These are phyloP conservation scores for Cokeromyces recurvatus DNA, from an alignment of 371 early-diverging fungal genomes.

Conservation along the genomic window DNA sequence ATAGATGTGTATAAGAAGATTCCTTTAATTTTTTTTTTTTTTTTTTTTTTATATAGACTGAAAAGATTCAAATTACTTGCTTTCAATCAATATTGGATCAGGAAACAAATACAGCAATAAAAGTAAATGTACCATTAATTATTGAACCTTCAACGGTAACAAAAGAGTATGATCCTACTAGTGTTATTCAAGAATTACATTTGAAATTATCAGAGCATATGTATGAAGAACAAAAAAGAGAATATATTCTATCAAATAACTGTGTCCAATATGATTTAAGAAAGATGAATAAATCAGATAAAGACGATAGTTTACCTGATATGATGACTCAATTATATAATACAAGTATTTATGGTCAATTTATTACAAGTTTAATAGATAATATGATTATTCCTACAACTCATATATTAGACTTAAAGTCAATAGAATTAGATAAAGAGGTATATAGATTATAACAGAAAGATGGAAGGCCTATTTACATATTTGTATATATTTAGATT, in stretches of 20 bases:
- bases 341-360: slow-evolving; percentile 55
- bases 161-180: too few relatives aligned
- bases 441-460: not conserved
- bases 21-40: too few relatives aligned
- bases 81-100: slow-evolving; percentile 41
- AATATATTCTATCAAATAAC: slow-evolving; percentile 17
- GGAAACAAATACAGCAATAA: slow-evolving; percentile 12
- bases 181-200: slow-evolving; percentile 32
- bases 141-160: slow-evolving; percentile 23
- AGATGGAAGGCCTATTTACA: not conserved
- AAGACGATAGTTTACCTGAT: slow-evolving; percentile 8
- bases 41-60: slow-evolving; percentile 21
- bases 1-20: too few relatives aligned
- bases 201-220: slow-evolving; percentile 40
- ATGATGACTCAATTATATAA: slow-evolving; percentile 49
- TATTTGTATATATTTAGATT: slow-evolving; percentile 1
- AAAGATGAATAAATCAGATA: not conserved
- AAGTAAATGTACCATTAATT: slow-evolving; percentile 35
- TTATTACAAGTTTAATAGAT: slow-evolving; percentile 49
- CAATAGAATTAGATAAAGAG: slow-evolving; percentile 20
- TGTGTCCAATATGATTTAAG: slow-evolving; percentile 7
- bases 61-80: slow-evolving; percentile 52
- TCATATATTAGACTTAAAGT: slow-evolving; percentile 28
- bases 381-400: slow-evolving; percentile 52
- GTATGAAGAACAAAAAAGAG: slow-evolving; percentile 47